Base-by-base conservation (phyloP, 345 rosid genomes). In the Viola odorata region DNA sequence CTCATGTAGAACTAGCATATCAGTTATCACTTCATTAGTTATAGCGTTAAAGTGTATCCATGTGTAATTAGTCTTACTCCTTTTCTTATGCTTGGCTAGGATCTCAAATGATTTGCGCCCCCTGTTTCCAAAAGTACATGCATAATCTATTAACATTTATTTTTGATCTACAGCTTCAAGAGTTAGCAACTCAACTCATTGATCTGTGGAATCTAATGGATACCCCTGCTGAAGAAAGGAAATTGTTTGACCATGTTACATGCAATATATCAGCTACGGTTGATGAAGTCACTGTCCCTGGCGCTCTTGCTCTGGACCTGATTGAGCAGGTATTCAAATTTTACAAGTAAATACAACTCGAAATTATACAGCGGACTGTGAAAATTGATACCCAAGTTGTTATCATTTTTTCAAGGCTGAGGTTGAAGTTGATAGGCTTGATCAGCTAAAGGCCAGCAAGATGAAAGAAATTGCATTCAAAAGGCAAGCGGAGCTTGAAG, bases 191-290 rank as follows among this genome's bases (percentile, higher is more conserved):
- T 63, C 96, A 88, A 74, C 76, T 95, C 52, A 73, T 75, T 78
- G 99, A 95, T 65, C 85, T 91, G 41, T 95, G 99, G 99, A 91
- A 91, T 75, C 83, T 91, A 75, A 91, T 95, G 99, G 99, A 95
- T 68, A 91, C 98, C 45, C 81, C 96, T 5, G 77, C 54, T n/a
- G 98, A 95, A 69, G 99, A 91, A 61, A 80, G 99, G 63, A 76
- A 70, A 60, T 72, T 86, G 64, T 95, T 91, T 67, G 82, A 85
- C 64, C 96, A 91, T 71, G 95, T 95, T 61, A 91, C 96, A 53
- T 76, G 96, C 71, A 82, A 95, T 84, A 79, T 85, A 41, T 80
- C 85, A 61, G 83, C 97, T 74, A 84, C 91, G 55, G 95, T 90
- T 47, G 90, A 87, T 75, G 89, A 84, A 79, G 97, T 90, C 65